A percentile compares a stretch with the other conserved stretches of the same genome.
Conservation (phyloP, 2,329 filamentous ascomycete species). For the Dendrostoma leiphaemia region DNA sequence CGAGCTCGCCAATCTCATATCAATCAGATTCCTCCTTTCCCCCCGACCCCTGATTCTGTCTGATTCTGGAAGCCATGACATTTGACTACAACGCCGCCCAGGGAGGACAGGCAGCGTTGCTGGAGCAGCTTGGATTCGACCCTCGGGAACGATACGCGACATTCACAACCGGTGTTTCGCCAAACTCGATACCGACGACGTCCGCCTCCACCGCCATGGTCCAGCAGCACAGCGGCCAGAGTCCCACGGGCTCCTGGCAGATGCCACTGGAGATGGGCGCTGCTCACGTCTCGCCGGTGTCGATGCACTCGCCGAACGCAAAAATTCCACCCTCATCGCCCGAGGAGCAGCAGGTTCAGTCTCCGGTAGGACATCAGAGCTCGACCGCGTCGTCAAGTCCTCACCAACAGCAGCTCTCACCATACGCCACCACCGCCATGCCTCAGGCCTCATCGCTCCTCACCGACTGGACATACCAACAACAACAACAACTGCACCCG, state of each 20-base stretch:
- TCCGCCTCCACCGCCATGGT: slow-evolving; percentile 29
- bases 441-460: slow-evolving; percentile 47
- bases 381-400: slow-evolving; percentile 54
- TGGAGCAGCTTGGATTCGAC: slow-evolving; percentile 60
- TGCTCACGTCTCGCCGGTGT: slow-evolving; percentile 25
- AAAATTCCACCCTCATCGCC: slow-evolving; percentile 49
- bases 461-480: slow-evolving; percentile 60
- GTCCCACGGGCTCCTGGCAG: slow-evolving; percentile 44
- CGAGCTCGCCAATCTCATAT: slow-evolving; percentile 36
- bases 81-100: slow-evolving; percentile 56
- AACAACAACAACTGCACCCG: slow-evolving; percentile 31
- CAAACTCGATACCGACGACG: slow-evolving; percentile 35
- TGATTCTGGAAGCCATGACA: slow-evolving; percentile 50
- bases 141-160: slow-evolving; percentile 53
- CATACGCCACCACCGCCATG: slow-evolving; percentile 48
- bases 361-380: slow-evolving; percentile 39
- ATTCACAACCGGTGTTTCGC: slow-evolving; percentile 40
- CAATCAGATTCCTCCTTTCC: slow-evolving; percentile 29
- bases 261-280: slow-evolving; percentile 49
- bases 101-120: slow-evolving; percentile 53
- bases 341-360: slow-evolving; percentile 48
- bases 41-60: slow-evolving; percentile 21
- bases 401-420: slow-evolving; percentile 52
- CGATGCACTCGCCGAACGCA: slow-evolving; percentile 38
- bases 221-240: slow-evolving; percentile 34